Conservation (phyloP, 2,329 filamentous ascomycete genomes). For the Scytalidium lignicola region DNA sequence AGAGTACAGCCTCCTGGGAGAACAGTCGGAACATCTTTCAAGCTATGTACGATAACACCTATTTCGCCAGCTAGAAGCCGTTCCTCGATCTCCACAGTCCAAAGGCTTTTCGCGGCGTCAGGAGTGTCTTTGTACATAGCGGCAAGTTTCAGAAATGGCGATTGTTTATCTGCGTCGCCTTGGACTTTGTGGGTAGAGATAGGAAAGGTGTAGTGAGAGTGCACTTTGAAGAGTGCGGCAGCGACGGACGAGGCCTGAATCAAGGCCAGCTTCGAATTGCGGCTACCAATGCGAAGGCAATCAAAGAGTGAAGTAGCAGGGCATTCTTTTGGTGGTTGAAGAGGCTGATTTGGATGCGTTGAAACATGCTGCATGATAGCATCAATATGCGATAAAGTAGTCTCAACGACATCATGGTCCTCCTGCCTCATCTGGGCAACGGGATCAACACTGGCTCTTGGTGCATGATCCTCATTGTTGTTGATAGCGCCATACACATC, state of each 20-base stretch:
- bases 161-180: conserved; percentile 66
- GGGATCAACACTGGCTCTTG: no score
- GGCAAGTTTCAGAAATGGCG: conserved; percentile 70
- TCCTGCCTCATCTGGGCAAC: no score
- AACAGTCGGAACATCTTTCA: conserved; percentile 87
- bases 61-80: conserved; percentile 61
- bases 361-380: no score
- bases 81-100: conserved; percentile 87
- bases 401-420: no score
- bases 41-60: conserved; percentile 78
- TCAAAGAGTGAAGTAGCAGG: no score
- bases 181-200: conserved; percentile 41
- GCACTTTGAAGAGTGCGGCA: conserved; percentile 56
- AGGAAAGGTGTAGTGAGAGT: background rate
- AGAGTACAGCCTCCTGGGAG: conserved; percentile 68
- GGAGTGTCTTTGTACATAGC: conserved; percentile 82
- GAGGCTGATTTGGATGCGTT: no score
- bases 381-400: no score
- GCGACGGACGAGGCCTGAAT: conserved; percentile 73
- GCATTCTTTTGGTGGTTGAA: no score
- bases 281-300: conserved; percentile 71
- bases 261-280: conserved; percentile 76
- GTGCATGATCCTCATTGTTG: no score
- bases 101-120: conserved; percentile 82
- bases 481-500: no score